Evolutionary conservation across 164 flowering plant genomes (phyloP).

Genomic region (Nelumbo lutea): DNA sequence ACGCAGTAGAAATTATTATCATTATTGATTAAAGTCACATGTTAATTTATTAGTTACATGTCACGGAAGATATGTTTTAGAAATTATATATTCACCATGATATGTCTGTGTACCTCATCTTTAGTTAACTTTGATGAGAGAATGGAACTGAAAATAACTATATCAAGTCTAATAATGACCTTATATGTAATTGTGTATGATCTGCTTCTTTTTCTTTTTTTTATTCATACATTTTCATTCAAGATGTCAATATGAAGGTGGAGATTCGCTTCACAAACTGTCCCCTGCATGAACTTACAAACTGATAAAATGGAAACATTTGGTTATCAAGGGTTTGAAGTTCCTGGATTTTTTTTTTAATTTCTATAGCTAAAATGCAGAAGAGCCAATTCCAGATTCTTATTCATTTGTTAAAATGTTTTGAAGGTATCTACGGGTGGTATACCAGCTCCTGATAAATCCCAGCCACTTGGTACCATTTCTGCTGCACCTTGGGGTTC

Average conservation of each 20-base stretch:
- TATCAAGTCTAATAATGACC: no score
- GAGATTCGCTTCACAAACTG: background rate
- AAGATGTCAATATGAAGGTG: background rate
- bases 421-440: conserved; percentile 91
- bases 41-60: no score
- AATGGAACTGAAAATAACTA: no score
- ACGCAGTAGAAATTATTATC: no score
- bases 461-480: conserved; percentile 80
- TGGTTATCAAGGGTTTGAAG: background rate
- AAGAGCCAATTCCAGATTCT: background rate
- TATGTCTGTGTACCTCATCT: no score
- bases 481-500: conserved; percentile 99
- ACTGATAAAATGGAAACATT: background rate
- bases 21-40: no score
- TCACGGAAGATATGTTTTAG: no score
- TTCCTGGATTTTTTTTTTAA: background rate
- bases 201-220: background rate
- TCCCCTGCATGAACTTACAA: background rate
- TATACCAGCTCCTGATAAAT: conserved; percentile 71
- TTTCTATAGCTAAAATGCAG: background rate
- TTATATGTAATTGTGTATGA: background rate
- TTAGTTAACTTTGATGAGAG: no score
- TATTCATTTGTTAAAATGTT: conserved; percentile 9
- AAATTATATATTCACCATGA: no score
- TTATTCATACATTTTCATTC: background rate